These are phyloP conservation scores for Epichloe glyceriae DNA, from an alignment of 2,329 filamentous ascomycete species.

Conservation along the genomic window DNA sequence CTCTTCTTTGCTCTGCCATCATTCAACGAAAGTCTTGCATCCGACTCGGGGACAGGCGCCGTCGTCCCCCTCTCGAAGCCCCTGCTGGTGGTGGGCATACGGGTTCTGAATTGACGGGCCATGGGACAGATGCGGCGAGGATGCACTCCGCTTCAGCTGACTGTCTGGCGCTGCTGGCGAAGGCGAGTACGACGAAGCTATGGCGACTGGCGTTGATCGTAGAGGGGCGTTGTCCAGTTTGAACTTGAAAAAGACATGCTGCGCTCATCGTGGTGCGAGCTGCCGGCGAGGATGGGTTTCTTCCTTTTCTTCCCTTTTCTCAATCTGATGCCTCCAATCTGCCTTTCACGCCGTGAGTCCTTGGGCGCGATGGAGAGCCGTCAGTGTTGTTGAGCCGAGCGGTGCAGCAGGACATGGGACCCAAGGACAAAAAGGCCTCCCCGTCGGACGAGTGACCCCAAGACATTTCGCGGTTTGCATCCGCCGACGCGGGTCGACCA, in stretches of 20 bases:
- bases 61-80: neutral
- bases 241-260: conserved; percentile 6
- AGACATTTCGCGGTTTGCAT: neutral
- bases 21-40: neutral
- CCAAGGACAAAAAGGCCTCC: neutral
- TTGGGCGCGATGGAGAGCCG: neutral
- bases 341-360: neutral
- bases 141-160: neutral
- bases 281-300: neutral
- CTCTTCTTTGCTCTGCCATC: conserved; percentile 1
- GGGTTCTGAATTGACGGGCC: neutral
- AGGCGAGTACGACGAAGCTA: neutral
- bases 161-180: neutral
- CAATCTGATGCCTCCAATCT: neutral
- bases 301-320: too few species aligned
- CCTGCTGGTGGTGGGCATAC: neutral
- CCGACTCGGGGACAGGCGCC: neutral
- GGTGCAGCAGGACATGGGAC: neutral
- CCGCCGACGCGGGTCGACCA: neutral
- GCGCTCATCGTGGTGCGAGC: conserved; percentile 3
- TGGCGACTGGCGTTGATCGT: neutral
- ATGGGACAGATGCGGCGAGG: neutral
- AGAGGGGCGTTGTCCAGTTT: conserved; percentile 3
- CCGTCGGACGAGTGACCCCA: neutral
- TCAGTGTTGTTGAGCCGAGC: neutral